Base-by-base conservation (phyloP, 164 flowering plant species). In the Paratinospora sagittata region DNA sequence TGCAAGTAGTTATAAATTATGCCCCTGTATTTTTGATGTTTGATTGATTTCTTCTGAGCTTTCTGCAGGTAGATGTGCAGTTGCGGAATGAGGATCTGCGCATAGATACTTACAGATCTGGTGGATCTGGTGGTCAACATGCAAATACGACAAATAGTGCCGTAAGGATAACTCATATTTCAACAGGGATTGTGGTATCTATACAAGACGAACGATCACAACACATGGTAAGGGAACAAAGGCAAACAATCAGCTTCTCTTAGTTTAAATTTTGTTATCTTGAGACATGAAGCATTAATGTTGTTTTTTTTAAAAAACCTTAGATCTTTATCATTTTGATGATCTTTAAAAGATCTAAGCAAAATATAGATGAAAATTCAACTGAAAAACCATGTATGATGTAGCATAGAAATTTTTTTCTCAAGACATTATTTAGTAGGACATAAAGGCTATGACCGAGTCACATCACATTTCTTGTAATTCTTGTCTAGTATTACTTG, bases 111-210 rank as follows among this genome's bases (percentile, higher is more conserved):
- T 93, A 89, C 73, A 88, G 98, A 81, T 93, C 99, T 43, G 99
- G 98, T 73, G 98, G 98, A 73, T 84, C 99, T 55, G 99, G 99
- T 61, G 99, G 98, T 68, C 99, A 93, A 80, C 95, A 90, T 85
- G 99, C 92, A 75, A 96, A 96, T 82, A 96, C 99, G 39, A 96
- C 99, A 21, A 85, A 96, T 52, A 96, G 98, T 90, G 98, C 99
- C 78, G 99, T 96, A 69, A 83, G 99, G 79, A 78, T 93, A 37
- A 93, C 87, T 73, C 99, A 93, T 75, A 73, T 89, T 77, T 95
- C 98, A 43, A 66, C 93, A 14, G 98, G 97, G 39, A 66, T 93
- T 27, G 81, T 83, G 1, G 89, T 96, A 17, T 62, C 92, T 69
- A 96, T 96, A 78, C 99, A 91, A 76, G 99, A 96, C 69, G 98